phyloP scores from a whole-genome alignment of 2,329 filamentous ascomycete species.

The Meredithiella fracta region DNA sequence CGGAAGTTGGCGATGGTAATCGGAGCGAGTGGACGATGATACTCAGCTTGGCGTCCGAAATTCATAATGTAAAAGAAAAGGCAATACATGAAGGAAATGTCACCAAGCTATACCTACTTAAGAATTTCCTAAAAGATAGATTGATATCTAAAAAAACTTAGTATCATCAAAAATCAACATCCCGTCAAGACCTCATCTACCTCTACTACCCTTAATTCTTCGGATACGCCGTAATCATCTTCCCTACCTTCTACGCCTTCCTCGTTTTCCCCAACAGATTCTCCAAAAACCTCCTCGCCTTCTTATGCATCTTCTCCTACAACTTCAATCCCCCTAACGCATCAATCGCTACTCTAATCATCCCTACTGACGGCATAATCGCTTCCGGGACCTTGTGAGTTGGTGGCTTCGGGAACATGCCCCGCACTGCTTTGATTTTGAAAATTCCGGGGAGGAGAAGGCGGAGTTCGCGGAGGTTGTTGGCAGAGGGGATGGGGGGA shows the following conservation, averaged over 20 bases:
- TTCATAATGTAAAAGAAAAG: no score
- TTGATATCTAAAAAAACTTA: no score
- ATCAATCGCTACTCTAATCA: slow-evolving; percentile 10
- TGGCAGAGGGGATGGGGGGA: no score
- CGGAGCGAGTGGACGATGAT: no score
- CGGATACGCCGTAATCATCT: background rate
- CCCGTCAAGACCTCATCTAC: background rate
- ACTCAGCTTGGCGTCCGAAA: no score
- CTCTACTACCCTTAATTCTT: no score
- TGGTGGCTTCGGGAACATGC: background rate
- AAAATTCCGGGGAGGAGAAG: slow-evolving; percentile 5
- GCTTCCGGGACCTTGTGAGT: background rate
- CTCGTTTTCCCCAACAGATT: slow-evolving; percentile 8
- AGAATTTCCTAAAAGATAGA: no score
- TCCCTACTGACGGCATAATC: slow-evolving; percentile 2
- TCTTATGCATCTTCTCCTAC: background rate
- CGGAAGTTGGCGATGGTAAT: no score
- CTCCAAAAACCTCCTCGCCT: slow-evolving; percentile 6
- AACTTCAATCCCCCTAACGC: background rate
- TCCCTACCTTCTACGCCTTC: slow-evolving; percentile 3
- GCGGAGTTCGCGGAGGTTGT: slow-evolving; percentile 5
- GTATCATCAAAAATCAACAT: no score
- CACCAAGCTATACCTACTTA: no score
- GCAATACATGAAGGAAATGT: no score
- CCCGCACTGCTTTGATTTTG: background rate